phyloP scores from a whole-genome alignment of 2,329 filamentous ascomycete species.

The Penicillium sp. region DNA sequence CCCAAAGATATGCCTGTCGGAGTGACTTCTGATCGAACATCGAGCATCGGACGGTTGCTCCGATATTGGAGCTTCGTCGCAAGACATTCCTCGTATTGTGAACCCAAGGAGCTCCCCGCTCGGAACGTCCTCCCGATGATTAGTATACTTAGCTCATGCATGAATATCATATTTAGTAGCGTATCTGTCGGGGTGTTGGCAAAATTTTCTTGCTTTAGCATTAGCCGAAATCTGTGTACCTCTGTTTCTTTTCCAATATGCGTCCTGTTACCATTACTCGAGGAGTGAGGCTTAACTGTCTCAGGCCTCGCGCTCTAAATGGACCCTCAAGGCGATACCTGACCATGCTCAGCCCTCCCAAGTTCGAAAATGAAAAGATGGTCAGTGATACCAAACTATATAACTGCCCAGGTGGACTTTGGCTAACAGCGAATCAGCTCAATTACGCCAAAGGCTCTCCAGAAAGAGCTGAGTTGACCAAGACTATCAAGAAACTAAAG shows the following conservation, averaged over 20 bases:
- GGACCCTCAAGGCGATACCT: slow-evolving; percentile 7
- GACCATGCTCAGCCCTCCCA: slow-evolving; percentile 21
- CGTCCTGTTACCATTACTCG: slow-evolving; percentile 7
- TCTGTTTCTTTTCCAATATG: slow-evolving; percentile 3
- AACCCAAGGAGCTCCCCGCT: neutral
- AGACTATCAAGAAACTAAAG: slow-evolving; percentile 15
- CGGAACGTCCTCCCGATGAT: slow-evolving; percentile 8
- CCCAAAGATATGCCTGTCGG: neutral
- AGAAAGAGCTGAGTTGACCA: slow-evolving; percentile 15
- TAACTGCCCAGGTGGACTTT: no score
- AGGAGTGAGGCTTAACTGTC: slow-evolving; percentile 1
- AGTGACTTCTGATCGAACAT: neutral
- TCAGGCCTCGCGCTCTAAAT: slow-evolving; percentile 1
- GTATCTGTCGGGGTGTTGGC: neutral
- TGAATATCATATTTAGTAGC: slow-evolving; percentile 1
- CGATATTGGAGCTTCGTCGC: slow-evolving; percentile 6
- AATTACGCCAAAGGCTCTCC: slow-evolving; percentile 18
- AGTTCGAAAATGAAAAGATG: slow-evolving; percentile 26
- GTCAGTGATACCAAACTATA: slow-evolving; percentile 2
- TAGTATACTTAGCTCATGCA: neutral
- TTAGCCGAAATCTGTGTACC: neutral
- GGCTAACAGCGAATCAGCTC: slow-evolving; percentile 2
- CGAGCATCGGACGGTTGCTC: slow-evolving; percentile 11
- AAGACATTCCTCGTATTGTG: neutral
- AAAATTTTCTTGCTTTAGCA: neutral